Evolutionary conservation across 345 rosid species (phyloP).

Genomic region (Sonneratia caseolaris): DNA sequence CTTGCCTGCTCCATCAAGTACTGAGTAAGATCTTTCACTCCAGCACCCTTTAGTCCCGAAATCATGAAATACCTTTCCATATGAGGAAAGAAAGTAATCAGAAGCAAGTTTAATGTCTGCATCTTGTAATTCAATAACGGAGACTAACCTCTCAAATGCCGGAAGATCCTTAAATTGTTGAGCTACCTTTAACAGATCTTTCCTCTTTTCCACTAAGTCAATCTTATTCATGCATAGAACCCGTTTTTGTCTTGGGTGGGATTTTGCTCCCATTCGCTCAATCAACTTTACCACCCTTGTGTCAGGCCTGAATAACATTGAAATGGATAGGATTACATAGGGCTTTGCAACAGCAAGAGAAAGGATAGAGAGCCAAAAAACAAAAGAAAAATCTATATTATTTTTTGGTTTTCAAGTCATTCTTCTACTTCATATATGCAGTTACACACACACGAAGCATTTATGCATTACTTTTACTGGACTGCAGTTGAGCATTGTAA

Average conservation of each 20-base stretch:
- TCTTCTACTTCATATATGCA: background rate
- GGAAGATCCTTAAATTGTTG: conserved; percentile 75
- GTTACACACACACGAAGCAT: too few relatives aligned
- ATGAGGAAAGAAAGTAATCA: conserved; percentile 3
- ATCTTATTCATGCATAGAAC: conserved; percentile 88
- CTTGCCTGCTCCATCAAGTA: conserved; percentile 67
- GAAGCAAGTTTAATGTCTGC: background rate
- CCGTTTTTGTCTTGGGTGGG: conserved; percentile 58
- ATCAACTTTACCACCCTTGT: conserved; percentile 66
- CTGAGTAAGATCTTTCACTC: conserved; percentile 61
- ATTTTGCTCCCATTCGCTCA: conserved; percentile 54
- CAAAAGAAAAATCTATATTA: background rate
- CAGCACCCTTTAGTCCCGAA: conserved; percentile 76
- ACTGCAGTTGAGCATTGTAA: background rate
- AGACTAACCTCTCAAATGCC: conserved; percentile 64
- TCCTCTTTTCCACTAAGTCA: conserved; percentile 72
- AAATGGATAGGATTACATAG: background rate
- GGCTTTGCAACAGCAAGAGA: background rate
- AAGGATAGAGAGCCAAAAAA: background rate
- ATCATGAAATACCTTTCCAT: conserved; percentile 63
- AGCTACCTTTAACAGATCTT: conserved; percentile 61
- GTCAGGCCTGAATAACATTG: conserved; percentile 50
- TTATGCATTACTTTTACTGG: too few relatives aligned
- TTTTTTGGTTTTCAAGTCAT: background rate
- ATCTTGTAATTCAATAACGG: background rate